Evolutionary conservation across 192 early-diverging fungal genomes (phyloP).

Genomic region (Pilaira anomala): DNA sequence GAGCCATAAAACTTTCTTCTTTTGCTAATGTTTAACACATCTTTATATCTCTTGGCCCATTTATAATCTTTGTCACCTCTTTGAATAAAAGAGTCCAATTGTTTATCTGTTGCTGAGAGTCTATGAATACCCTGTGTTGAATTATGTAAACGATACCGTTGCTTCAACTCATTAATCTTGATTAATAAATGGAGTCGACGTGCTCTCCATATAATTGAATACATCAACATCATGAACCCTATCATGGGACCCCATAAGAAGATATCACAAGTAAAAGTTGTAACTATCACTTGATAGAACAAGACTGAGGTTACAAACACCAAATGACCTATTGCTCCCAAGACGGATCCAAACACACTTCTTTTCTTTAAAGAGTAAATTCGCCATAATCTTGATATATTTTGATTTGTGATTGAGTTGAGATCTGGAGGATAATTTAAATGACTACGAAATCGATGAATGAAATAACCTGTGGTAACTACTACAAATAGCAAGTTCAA

Average conservation of each 20-base stretch:
- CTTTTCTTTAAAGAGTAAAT: constrained; percentile 17
- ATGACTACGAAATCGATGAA: not conserved
- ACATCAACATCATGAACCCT: constrained; percentile 21
- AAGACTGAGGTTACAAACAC: not conserved
- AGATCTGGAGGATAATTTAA: not conserved
- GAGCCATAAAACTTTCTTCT: not conserved
- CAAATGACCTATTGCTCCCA: constrained; percentile 19
- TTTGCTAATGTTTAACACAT: not conserved
- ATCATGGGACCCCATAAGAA: constrained; percentile 3
- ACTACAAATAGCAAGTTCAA: constrained; percentile 19
- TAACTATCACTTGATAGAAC: not conserved
- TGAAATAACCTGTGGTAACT: constrained; percentile 2
- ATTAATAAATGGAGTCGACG: constrained; percentile 12
- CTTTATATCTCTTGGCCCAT: constrained; percentile 5
- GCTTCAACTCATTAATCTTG: constrained; percentile 8
- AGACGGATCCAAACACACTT: constrained; percentile 1
- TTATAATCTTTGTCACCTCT: constrained; percentile 7
- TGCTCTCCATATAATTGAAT: constrained; percentile 13
- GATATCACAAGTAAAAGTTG: constrained; percentile 10
- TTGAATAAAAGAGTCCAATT: not conserved
- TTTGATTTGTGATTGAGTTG: not conserved
- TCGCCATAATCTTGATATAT: constrained; percentile 1
- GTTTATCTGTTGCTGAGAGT: too few relatives aligned
- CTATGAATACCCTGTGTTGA: too few relatives aligned
- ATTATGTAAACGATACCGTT: not conserved